phyloP scores from a whole-genome alignment of 1,284 basidiomycete species.

The Austroboletus novae-zelandiae region DNA sequence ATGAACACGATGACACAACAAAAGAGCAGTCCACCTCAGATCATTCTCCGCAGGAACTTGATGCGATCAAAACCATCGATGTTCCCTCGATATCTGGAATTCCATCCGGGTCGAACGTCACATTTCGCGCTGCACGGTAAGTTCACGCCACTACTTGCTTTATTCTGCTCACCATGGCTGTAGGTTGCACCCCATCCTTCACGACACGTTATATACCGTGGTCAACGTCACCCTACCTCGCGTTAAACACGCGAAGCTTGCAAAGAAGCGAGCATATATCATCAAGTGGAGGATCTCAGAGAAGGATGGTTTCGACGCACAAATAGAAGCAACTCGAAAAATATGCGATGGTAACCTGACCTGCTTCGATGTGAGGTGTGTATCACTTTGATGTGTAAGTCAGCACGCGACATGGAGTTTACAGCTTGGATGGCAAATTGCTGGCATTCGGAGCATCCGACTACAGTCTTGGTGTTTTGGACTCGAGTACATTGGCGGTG shows the following conservation, averaged over 20 bases:
- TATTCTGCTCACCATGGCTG: slow-evolving; percentile 18
- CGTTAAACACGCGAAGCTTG: slow-evolving; percentile 48
- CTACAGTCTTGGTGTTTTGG: slow-evolving; percentile 81
- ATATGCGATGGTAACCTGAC: slow-evolving; percentile 80
- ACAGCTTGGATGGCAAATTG: slow-evolving; percentile 75
- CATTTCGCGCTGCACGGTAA: slow-evolving; percentile 76
- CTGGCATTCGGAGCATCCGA: slow-evolving; percentile 90
- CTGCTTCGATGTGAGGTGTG: slow-evolving; percentile 81
- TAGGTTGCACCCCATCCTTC: slow-evolving; percentile 62
- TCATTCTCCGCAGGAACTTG: slow-evolving; percentile 34
- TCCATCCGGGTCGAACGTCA: slow-evolving; percentile 42
- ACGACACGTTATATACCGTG: slow-evolving; percentile 64
- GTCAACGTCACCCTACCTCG: slow-evolving; percentile 69
- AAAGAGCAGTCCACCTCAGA: slow-evolving; percentile 28
- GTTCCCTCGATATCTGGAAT: slow-evolving; percentile 51
- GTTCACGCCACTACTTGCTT: slow-evolving; percentile 13
- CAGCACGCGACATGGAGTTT: slow-evolving; percentile 6
- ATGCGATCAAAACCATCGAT: slow-evolving; percentile 50
- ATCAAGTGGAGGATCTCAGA: slow-evolving; percentile 61
- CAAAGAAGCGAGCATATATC: slow-evolving; percentile 58
- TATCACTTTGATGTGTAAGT: slow-evolving; percentile 7
- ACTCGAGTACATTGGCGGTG: slow-evolving; percentile 78
- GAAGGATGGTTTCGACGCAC: slow-evolving; percentile 34
- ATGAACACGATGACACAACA: slow-evolving; percentile 20
- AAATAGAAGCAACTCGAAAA: slow-evolving; percentile 53